phyloP scores from a whole-genome alignment of 257 asterid genomes.

The Linderniella brevidens region DNA sequence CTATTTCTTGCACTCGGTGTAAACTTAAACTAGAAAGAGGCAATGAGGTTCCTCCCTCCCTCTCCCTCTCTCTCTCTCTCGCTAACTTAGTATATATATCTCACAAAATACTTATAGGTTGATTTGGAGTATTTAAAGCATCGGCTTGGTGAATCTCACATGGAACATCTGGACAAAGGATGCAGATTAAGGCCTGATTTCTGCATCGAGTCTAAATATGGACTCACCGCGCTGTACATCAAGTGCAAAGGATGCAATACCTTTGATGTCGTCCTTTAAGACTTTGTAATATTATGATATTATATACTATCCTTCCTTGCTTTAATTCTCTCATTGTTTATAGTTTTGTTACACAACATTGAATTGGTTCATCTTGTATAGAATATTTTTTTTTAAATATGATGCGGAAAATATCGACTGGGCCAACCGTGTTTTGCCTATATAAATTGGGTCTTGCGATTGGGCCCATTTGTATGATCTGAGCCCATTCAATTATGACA shows the following conservation, averaged over 20 bases:
- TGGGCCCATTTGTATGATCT: too few species aligned
- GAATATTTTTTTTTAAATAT: too few species aligned
- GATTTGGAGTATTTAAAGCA: constrained; percentile 34
- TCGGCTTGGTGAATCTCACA: constrained; percentile 71
- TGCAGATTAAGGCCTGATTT: constrained; percentile 68
- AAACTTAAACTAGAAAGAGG: constrained; percentile 42
- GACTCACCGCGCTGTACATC: constrained; percentile 57
- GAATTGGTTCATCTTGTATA: too few species aligned
- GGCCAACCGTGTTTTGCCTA: too few species aligned
- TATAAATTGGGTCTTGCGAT: too few species aligned
- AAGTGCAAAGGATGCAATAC: constrained; percentile 52
- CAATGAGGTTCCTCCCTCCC: constrained; percentile 42
- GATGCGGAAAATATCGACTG: too few species aligned
- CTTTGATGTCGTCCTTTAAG: constrained; percentile 58
- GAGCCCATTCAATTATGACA: too few species aligned
- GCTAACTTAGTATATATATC: neutral
- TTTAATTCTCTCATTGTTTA: too few species aligned
- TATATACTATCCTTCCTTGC: too few species aligned
- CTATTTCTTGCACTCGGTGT: constrained; percentile 51
- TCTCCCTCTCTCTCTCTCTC: constrained; percentile 5
- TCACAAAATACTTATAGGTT: constrained; percentile 22
- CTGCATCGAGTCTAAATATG: constrained; percentile 50
- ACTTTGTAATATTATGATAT: too few species aligned
- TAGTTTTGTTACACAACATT: too few species aligned
- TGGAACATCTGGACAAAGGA: constrained; percentile 70